Evolutionary conservation across 208 protist species (phyloP).

Genomic region (Wallacemonas sp.): DNA sequence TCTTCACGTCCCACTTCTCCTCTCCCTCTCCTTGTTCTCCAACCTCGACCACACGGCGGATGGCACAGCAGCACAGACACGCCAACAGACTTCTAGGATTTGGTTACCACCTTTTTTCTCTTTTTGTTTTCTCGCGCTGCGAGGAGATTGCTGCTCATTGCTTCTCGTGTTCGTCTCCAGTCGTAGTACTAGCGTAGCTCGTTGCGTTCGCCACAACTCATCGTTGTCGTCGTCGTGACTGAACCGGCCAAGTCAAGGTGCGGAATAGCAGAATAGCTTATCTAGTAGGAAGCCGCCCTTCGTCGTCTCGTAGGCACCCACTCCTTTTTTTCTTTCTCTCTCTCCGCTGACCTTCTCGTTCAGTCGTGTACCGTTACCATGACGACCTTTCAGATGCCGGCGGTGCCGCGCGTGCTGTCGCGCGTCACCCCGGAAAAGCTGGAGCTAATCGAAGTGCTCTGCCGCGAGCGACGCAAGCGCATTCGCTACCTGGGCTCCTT

Average conservation of each 20-base stretch:
- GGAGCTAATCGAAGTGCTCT: conserved; percentile 49
- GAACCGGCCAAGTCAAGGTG: no score
- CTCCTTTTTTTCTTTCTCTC: conserved; percentile 1
- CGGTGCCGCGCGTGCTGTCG: conserved; percentile 64
- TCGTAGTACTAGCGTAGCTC: no score
- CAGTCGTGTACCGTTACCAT: not conserved
- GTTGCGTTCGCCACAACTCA: no score
- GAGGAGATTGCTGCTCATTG: no score
- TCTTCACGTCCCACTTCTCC: no score
- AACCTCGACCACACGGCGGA: no score
- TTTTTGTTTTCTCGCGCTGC: not conserved
- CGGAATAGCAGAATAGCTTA: no score
- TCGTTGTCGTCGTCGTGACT: no score
- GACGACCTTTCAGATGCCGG: conserved; percentile 42
- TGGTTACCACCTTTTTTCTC: not conserved
- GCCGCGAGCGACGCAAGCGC: conserved; percentile 78
- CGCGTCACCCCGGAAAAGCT: conserved; percentile 66
- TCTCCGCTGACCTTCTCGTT: not conserved
- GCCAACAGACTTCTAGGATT: no score
- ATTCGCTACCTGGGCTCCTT: conserved; percentile 68
- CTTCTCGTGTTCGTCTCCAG: no score
- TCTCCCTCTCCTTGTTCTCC: no score
- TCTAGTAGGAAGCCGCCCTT: not conserved
- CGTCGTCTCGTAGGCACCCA: not conserved
- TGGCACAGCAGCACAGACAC: no score